Percentiles rank a stretch among this genome's conserved stretches.
Conservation (phyloP, 2,329 filamentous ascomycete genomes). For the Plenodomus biglobosus region DNA sequence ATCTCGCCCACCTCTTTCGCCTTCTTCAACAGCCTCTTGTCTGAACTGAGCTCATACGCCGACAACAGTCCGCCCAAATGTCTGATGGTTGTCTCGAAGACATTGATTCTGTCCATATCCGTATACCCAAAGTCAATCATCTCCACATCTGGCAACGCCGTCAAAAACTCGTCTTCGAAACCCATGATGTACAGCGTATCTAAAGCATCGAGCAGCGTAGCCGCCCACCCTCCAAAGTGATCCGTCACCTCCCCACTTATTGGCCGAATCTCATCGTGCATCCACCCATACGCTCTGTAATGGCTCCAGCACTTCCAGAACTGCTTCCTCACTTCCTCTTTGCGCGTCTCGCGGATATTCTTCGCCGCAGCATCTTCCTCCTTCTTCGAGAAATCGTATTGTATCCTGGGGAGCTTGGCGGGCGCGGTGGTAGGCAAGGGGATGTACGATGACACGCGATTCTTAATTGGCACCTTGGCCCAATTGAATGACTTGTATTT, state of each 20-base stretch:
- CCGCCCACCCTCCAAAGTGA: slow-evolving; percentile 53
- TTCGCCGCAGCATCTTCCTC: slow-evolving; percentile 37
- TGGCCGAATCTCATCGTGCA: slow-evolving; percentile 52
- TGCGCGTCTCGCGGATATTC: slow-evolving; percentile 39
- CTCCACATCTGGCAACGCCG: slow-evolving; percentile 48
- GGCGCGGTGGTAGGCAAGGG: slow-evolving; percentile 45
- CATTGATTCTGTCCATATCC: slow-evolving; percentile 46
- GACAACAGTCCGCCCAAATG: slow-evolving; percentile 84
- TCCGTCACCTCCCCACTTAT: slow-evolving; percentile 46
- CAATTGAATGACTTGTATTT: slow-evolving; percentile 40
- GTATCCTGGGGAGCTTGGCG: slow-evolving; percentile 46
- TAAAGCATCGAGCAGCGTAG: slow-evolving; percentile 50
- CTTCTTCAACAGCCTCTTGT: slow-evolving; percentile 72
- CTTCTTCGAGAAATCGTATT: slow-evolving; percentile 41
- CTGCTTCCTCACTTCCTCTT: slow-evolving; percentile 45
- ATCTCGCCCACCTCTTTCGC: slow-evolving; percentile 78
- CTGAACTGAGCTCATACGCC: slow-evolving; percentile 83
- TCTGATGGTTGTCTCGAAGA: slow-evolving; percentile 63
- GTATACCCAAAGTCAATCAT: slow-evolving; percentile 49
- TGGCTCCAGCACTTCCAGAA: slow-evolving; percentile 50
- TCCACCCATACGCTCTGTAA: slow-evolving; percentile 51
- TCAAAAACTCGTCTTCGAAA: slow-evolving; percentile 51
- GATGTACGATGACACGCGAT: slow-evolving; percentile 43
- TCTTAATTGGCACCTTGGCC: slow-evolving; percentile 44
- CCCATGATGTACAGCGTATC: slow-evolving; percentile 54